These are phyloP conservation scores for Aspergillus amoenus DNA, from an alignment of 2,329 filamentous ascomycete genomes.

Conservation along the genomic window DNA sequence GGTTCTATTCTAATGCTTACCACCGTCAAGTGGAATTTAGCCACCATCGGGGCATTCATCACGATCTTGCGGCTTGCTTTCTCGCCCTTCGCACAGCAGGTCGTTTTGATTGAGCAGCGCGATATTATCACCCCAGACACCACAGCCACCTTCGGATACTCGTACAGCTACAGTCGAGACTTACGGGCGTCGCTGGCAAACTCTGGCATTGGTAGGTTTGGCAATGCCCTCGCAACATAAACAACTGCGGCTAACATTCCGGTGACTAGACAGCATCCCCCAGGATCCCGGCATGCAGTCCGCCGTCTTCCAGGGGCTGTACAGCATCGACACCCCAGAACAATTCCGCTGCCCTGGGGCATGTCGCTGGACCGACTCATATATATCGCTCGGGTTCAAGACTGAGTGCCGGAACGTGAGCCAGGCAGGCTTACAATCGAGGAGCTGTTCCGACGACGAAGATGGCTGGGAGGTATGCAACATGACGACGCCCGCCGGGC, in stretches of 20 bases:
- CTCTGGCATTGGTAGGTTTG: neutral
- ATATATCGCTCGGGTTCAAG: constrained; percentile 18
- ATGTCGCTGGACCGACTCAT: constrained; percentile 14
- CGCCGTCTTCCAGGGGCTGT: constrained; percentile 15
- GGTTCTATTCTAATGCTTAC: constrained; percentile 12
- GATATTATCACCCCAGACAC: constrained; percentile 3
- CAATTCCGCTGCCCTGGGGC: constrained; percentile 15
- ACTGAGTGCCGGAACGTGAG: constrained; percentile 15
- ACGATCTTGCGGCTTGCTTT: constrained; percentile 16
- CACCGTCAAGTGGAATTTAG: constrained; percentile 14
- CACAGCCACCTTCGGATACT: constrained; percentile 11
- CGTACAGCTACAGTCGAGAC: constrained; percentile 9
- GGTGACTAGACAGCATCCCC: constrained; percentile 4
- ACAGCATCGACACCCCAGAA: constrained; percentile 11
- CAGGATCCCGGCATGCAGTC: constrained; percentile 17
- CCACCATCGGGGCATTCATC: constrained; percentile 17
- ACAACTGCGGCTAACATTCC: neutral
- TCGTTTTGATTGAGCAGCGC: constrained; percentile 13
- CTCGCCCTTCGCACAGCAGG: constrained; percentile 18
- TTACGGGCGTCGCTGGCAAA: neutral
- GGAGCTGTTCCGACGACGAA: neutral
- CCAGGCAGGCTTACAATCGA: constrained; percentile 12
- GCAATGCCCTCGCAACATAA: neutral
- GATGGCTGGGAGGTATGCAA: neutral
- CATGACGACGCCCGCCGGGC: constrained; percentile 16